phyloP scores from a whole-genome alignment of 2,329 filamentous ascomycete species.

The Fusarium clavum region DNA sequence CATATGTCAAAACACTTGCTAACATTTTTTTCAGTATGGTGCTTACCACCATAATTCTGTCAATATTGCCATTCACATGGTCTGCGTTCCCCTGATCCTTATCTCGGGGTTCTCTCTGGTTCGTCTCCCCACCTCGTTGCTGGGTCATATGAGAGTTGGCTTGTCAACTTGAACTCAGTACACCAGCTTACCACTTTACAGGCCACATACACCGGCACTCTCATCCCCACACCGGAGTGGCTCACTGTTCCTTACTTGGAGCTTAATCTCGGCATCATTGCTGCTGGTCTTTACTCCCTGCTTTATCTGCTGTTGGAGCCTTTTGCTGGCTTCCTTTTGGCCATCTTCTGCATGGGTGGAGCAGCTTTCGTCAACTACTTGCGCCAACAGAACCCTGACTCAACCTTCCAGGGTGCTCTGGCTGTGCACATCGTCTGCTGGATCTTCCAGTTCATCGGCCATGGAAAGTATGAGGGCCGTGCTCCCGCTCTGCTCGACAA shows the following conservation, averaged over 20 bases:
- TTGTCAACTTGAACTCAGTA: not conserved
- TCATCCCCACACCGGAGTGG: constrained; percentile 74
- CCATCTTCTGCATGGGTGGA: constrained; percentile 78
- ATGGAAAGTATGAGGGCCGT: constrained; percentile 87
- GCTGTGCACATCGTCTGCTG: constrained; percentile 79
- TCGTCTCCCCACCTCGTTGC: constrained; percentile 50
- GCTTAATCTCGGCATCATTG: constrained; percentile 74
- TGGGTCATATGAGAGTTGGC: constrained; percentile 3
- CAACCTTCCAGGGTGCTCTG: constrained; percentile 68
- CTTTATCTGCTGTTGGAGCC: constrained; percentile 95
- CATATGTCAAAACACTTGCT: constrained; percentile 16
- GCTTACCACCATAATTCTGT: constrained; percentile 83
- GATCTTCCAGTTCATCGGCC: constrained; percentile 91
- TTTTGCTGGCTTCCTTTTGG: constrained; percentile 83
- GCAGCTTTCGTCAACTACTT: constrained; percentile 83
- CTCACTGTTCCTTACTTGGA: constrained; percentile 75
- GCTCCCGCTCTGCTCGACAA: constrained; percentile 93
- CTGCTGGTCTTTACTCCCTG: constrained; percentile 74
- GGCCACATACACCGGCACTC: constrained; percentile 71
- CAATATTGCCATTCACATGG: constrained; percentile 83
- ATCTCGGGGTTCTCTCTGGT: constrained; percentile 79
- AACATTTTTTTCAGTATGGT: constrained; percentile 72
- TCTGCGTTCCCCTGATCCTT: constrained; percentile 81
- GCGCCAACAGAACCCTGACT: constrained; percentile 65
- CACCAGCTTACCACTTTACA: constrained; percentile 47